Percentiles rank a stretch among this genome's conserved stretches.
phyloP scores from a whole-genome alignment of 306 rosid genomes.

The Cucurbita argyrosperma region DNA sequence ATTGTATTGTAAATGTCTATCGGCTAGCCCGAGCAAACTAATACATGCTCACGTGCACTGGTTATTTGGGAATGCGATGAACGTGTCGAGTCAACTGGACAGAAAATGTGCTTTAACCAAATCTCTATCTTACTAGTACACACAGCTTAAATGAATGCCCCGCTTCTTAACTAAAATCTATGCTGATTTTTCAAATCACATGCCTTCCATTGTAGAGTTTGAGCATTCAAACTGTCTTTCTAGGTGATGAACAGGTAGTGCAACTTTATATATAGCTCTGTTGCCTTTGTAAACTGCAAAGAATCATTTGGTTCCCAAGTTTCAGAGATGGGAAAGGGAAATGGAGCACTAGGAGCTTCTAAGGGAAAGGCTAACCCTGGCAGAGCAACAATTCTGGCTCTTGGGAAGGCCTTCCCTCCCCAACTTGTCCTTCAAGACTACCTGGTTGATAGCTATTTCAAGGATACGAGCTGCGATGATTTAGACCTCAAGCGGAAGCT shows the following conservation, averaged over 20 bases:
- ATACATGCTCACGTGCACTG: not conserved
- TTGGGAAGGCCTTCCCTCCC: conserved; percentile 92
- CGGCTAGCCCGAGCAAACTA: not conserved
- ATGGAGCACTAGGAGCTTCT: conserved; percentile 8
- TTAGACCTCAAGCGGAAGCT: conserved; percentile 71
- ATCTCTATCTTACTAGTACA: conserved; percentile 13
- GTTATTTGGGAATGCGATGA: not conserved
- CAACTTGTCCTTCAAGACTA: conserved; percentile 89
- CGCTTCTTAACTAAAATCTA: conserved; percentile 32
- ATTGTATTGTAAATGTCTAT: not conserved
- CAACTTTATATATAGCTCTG: conserved; percentile 19
- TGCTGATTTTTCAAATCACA: not conserved
- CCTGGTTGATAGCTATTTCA: conserved; percentile 83
- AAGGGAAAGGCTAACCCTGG: conserved; percentile 35
- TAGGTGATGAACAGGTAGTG: not conserved
- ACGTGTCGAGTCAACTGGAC: not conserved
- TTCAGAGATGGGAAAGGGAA: conserved; percentile 41
- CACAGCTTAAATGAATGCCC: conserved; percentile 31
- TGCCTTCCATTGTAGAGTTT: not conserved
- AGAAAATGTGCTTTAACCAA: conserved; percentile 12
- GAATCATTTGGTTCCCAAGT: not conserved
- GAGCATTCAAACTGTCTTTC: not conserved
- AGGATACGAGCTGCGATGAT: conserved; percentile 72
- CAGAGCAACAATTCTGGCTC: conserved; percentile 66
- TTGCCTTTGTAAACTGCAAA: not conserved